Percentiles rank a stretch among this genome's conserved stretches.
phyloP scores from a whole-genome alignment of 2,329 filamentous ascomycete species.

The Cladosporium sphaerospermum region DNA sequence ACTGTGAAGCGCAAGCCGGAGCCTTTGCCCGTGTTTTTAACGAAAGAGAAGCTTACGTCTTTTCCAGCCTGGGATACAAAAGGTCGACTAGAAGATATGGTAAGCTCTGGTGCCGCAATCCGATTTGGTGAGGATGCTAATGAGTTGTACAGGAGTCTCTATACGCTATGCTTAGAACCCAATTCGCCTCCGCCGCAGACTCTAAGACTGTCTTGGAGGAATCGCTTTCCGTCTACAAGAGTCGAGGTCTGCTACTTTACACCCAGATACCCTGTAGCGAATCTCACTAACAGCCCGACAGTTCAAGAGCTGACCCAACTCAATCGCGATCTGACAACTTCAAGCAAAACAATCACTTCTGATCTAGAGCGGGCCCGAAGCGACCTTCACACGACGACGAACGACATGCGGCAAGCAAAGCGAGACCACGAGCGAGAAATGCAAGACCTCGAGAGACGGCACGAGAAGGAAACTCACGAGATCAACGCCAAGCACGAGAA shows the following conservation, averaged over 20 bases:
- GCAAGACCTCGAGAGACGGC: slow-evolving; percentile 24
- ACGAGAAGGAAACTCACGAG: slow-evolving; percentile 24
- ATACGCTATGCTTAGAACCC: slow-evolving; percentile 64
- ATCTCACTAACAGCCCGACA: neutral
- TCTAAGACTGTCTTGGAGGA: slow-evolving; percentile 68
- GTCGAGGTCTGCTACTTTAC: slow-evolving; percentile 53
- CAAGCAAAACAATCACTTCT: slow-evolving; percentile 53
- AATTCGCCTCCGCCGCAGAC: slow-evolving; percentile 62
- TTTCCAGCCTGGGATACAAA: slow-evolving; percentile 73
- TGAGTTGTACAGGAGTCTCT: slow-evolving; percentile 49
- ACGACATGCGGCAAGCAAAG: slow-evolving; percentile 26
- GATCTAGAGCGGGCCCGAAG: slow-evolving; percentile 50
- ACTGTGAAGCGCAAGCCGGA: slow-evolving; percentile 23
- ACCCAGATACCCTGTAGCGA: neutral
- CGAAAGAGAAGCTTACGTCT: slow-evolving; percentile 42
- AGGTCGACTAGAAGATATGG: slow-evolving; percentile 65
- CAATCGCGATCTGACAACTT: slow-evolving; percentile 41
- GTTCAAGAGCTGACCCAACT: slow-evolving; percentile 18
- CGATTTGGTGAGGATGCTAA: neutral
- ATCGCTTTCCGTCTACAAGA: slow-evolving; percentile 66
- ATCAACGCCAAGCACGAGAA: slow-evolving; percentile 24
- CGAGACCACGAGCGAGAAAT: slow-evolving; percentile 30
- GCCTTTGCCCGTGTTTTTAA: slow-evolving; percentile 68
- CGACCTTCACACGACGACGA: slow-evolving; percentile 28
- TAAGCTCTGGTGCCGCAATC: neutral